phyloP scores from a whole-genome alignment of 306 rosid species.

The Cucumis cinereus region DNA sequence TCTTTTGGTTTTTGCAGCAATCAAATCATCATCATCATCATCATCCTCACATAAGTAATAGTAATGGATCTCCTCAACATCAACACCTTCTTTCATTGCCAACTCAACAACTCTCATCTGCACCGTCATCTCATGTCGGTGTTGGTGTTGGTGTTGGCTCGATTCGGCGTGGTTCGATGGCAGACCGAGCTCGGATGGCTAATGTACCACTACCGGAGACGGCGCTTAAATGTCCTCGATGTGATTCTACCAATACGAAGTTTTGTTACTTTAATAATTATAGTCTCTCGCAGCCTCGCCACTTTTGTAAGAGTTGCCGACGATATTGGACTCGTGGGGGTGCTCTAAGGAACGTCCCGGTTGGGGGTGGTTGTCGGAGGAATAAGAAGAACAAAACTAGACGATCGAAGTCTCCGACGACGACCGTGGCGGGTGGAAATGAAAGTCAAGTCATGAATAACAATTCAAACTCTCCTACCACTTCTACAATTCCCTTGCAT shows the following conservation, averaged over 20 bases:
- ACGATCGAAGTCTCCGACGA: conserved; percentile 50
- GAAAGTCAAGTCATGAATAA: conserved; percentile 16
- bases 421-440: not conserved
- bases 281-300: conserved; percentile 79
- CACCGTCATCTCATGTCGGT: conserved; percentile 16
- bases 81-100: conserved; percentile 21
- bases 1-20: conserved; percentile 14
- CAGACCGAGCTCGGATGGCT: conserved; percentile 74
- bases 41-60: not conserved
- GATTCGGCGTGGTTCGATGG: conserved; percentile 67
- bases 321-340: conserved; percentile 96
- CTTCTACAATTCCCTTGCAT: conserved; percentile 9
- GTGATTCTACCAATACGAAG: conserved; percentile 80
- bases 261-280: conserved; percentile 89
- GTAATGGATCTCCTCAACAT: conserved; percentile 25
- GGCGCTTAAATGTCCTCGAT: conserved; percentile 86
- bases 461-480: conserved; percentile 15
- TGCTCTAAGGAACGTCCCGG: conserved; percentile 74
- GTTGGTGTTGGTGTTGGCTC: conserved; percentile 12
- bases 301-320: conserved; percentile 86
- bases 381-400: conserved; percentile 73
- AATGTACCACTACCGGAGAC: conserved; percentile 66
- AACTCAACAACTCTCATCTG: conserved; percentile 13
- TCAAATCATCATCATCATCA: conserved; percentile 24
- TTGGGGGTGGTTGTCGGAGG: conserved; percentile 85